Evolutionary conservation across 2,329 filamentous ascomycete genomes (phyloP).

Genomic region (Byssochlamys sp.): DNA sequence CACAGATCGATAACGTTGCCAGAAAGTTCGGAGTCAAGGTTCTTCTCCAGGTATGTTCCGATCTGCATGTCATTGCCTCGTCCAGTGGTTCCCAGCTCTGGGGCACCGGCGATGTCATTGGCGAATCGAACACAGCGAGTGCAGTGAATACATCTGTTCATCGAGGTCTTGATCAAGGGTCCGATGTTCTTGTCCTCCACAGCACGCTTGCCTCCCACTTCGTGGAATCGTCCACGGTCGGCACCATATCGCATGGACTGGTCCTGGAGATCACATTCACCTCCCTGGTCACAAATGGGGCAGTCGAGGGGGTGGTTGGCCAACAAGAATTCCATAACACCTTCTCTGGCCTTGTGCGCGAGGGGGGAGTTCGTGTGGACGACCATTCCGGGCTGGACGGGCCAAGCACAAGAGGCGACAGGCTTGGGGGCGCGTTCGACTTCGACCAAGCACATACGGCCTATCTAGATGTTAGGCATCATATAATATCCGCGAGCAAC

Average conservation of each 20-base stretch:
- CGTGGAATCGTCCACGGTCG: slow-evolving; percentile 93
- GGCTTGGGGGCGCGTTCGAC: slow-evolving; percentile 94
- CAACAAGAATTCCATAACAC: slow-evolving; percentile 96
- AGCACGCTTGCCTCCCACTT: slow-evolving; percentile 87
- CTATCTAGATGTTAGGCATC: slow-evolving; percentile 16
- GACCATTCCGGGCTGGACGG: slow-evolving; percentile 95
- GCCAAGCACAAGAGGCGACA: slow-evolving; percentile 96
- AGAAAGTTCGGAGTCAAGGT: slow-evolving; percentile 86
- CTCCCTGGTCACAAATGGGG: slow-evolving; percentile 96
- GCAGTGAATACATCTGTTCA: slow-evolving; percentile 99
- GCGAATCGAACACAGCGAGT: slow-evolving; percentile 95
- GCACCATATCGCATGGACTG: slow-evolving; percentile 98
- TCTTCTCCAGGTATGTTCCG: slow-evolving; percentile 91
- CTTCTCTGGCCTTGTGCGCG: slow-evolving; percentile 93
- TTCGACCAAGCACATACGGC: slow-evolving; percentile 96
- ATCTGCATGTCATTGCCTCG: slow-evolving; percentile 97
- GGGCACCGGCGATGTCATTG: slow-evolving; percentile 91
- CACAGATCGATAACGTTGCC: slow-evolving; percentile 97
- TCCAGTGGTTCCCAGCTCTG: slow-evolving; percentile 86
- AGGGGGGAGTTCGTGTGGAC: slow-evolving; percentile 96
- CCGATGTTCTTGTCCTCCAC: slow-evolving; percentile 99
- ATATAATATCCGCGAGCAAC: neutral
- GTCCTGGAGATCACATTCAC: slow-evolving; percentile 97
- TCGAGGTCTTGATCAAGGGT: slow-evolving; percentile 95
- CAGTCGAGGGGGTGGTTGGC: slow-evolving; percentile 95